Conservation (phyloP, 306 rosid genomes). For the Senna siamea region DNA sequence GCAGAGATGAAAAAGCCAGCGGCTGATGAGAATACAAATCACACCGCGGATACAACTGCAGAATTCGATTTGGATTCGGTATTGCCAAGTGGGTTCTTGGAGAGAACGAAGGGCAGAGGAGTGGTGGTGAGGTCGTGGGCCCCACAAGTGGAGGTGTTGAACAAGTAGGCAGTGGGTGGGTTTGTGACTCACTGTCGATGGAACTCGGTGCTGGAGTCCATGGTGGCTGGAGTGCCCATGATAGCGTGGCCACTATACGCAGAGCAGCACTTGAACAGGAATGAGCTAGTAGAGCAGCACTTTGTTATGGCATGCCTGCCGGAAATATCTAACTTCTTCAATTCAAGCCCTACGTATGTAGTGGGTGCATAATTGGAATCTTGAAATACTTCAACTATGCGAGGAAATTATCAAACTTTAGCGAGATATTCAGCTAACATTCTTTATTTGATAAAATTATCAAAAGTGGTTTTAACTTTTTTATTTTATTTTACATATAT, state of each 20-base stretch:
- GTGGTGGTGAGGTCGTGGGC: slow-evolving; percentile 53
- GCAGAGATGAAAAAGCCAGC: slow-evolving; percentile 12
- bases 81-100: slow-evolving; percentile 42
- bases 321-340: too few relatives aligned
- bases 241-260: background rate
- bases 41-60: background rate
- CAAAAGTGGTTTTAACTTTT: too few relatives aligned
- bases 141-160: background rate
- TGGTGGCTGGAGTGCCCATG: background rate
- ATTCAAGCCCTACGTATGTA: too few relatives aligned
- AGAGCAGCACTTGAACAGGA: slow-evolving; percentile 47
- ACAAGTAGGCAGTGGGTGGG: background rate
- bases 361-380: too few relatives aligned
- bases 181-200: background rate
- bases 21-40: slow-evolving; percentile 1
- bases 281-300: slow-evolving; percentile 36
- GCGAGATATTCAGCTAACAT: too few relatives aligned
- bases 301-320: too few relatives aligned
- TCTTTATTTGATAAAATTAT: too few relatives aligned
- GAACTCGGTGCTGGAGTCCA: background rate
- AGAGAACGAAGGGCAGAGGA: slow-evolving; percentile 39
- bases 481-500: too few relatives aligned
- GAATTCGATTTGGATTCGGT: background rate
- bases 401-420: too few relatives aligned
- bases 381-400: too few relatives aligned